Conservation (phyloP, 768 basidiomycete species). For the Mycena epipterygia region DNA sequence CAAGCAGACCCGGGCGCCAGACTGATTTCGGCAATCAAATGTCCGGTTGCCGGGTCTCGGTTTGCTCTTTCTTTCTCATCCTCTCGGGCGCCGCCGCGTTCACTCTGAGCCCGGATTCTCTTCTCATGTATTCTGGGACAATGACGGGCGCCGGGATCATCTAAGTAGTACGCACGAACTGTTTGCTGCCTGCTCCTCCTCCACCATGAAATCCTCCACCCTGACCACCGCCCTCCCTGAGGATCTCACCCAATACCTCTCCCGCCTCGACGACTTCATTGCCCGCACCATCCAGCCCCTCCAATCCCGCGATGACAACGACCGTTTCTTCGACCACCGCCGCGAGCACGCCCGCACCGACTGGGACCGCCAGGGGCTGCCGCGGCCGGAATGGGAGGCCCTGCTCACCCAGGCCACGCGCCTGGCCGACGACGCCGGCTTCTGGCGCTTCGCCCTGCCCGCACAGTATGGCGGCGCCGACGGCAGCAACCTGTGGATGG, state of each 20-base stretch:
- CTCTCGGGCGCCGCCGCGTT: constrained; percentile 10
- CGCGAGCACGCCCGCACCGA: constrained; percentile 30
- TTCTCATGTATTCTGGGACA: no score
- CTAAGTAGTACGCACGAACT: constrained; percentile 9
- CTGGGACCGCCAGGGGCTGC: constrained; percentile 18
- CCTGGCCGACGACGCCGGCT: constrained; percentile 27
- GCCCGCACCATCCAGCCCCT: constrained; percentile 25
- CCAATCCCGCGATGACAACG: constrained; percentile 27
- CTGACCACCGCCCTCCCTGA: constrained; percentile 22
- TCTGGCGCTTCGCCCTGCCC: constrained; percentile 27
- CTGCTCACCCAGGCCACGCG: constrained; percentile 21
- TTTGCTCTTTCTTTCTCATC: constrained; percentile 22
- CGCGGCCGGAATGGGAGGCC: constrained; percentile 27
- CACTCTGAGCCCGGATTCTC: neutral
- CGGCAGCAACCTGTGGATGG: constrained; percentile 28
- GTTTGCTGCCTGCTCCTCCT: constrained; percentile 4
- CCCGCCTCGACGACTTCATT: constrained; percentile 28
- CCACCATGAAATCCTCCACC: constrained; percentile 18
- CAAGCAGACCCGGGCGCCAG: no score
- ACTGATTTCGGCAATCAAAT: no score
- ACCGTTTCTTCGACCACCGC: constrained; percentile 31
- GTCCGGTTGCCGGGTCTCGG: no score
- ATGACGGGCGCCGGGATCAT: no score
- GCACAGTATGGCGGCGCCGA: constrained; percentile 25
- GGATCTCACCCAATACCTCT: constrained; percentile 22